Evolutionary conservation across 2,329 filamentous ascomycete species (phyloP).

Genomic region (Aspergillus vadensis): DNA sequence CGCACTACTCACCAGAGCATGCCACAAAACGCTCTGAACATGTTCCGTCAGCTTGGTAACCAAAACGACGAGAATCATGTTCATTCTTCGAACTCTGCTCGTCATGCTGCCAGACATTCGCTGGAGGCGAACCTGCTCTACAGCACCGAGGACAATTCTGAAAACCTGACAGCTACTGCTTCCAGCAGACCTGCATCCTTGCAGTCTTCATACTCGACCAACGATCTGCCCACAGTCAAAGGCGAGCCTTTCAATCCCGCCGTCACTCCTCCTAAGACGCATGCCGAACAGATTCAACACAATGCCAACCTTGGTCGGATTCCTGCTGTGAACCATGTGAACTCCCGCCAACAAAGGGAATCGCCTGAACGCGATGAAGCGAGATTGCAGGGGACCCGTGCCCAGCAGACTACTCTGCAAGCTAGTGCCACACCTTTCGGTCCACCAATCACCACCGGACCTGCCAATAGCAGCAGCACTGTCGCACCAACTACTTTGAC

Average conservation of each 20-base stretch:
- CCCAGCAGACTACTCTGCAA: constrained; percentile 73
- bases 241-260: constrained; percentile 56
- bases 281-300: constrained; percentile 64
- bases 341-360: constrained; percentile 59
- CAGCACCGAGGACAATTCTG: constrained; percentile 32
- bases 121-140: constrained; percentile 46
- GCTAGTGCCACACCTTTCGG: constrained; percentile 79
- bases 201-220: constrained; percentile 86
- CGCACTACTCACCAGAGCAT: constrained; percentile 65
- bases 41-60: constrained; percentile 41
- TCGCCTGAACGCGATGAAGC: constrained; percentile 50
- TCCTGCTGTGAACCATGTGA: constrained; percentile 62
- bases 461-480: constrained; percentile 25
- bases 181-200: constrained; percentile 52
- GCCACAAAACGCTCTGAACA: constrained; percentile 55
- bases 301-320: constrained; percentile 81
- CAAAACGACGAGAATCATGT: constrained; percentile 32
- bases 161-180: constrained; percentile 27
- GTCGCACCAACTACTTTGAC: constrained; percentile 37
- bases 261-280: constrained; percentile 57
- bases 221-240: constrained; percentile 85
- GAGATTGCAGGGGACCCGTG: constrained; percentile 54
- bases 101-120: constrained; percentile 48
- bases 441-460: constrained; percentile 55
- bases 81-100: constrained; percentile 30